Percentiles rank a stretch among this genome's conserved stretches.
phyloP scores from a whole-genome alignment of 2,329 filamentous ascomycete species.

The Magnaporthales sp. region DNA sequence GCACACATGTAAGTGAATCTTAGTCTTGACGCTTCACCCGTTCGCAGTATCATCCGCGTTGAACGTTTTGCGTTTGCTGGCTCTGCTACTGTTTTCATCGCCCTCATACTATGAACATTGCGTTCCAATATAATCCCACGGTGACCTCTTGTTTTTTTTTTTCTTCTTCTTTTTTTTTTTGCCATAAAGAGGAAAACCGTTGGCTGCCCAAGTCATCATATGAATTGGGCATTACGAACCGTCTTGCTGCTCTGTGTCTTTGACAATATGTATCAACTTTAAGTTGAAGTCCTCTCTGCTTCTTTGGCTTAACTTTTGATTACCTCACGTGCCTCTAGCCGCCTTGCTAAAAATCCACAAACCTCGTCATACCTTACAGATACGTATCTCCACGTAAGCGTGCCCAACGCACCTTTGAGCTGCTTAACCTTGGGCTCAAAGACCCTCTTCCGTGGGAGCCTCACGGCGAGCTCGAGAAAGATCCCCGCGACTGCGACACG shows the following conservation, averaged over 20 bases:
- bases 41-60: background rate
- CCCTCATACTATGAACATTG: background rate
- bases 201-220: too few relatives aligned
- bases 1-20: constrained; percentile 62
- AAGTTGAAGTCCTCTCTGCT: background rate
- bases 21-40: background rate
- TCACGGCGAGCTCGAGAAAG: constrained; percentile 28
- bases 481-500: constrained; percentile 33
- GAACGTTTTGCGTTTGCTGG: background rate
- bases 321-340: background rate
- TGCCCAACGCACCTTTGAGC: constrained; percentile 82
- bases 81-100: background rate
- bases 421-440: constrained; percentile 66
- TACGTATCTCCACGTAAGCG: constrained; percentile 83
- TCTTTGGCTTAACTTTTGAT: background rate
- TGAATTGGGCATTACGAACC: too few relatives aligned
- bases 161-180: too few relatives aligned
- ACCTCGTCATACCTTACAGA: constrained; percentile 23
- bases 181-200: too few relatives aligned
- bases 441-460: constrained; percentile 62
- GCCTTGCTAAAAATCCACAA: background rate
- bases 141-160: too few relatives aligned
- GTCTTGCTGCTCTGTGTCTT: too few relatives aligned
- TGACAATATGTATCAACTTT: background rate
- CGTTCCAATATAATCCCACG: background rate